Base-by-base conservation (phyloP, 2,329 filamentous ascomycete genomes). In the Orbilia ellipsospora region DNA sequence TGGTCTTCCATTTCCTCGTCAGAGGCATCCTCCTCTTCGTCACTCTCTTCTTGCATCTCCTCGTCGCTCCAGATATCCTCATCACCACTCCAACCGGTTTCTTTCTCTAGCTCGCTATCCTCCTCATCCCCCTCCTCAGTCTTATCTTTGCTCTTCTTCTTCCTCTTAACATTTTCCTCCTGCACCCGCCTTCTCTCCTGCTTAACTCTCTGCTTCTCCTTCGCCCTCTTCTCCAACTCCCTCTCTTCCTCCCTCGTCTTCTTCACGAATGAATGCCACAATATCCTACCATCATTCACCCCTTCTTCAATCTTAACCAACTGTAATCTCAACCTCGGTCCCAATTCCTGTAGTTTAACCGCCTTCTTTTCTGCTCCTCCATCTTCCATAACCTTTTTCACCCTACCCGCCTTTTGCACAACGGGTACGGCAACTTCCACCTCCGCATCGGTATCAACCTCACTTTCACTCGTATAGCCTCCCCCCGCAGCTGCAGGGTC, bases 301-400 rank as follows among this genome's bases (percentile, higher is more conserved):
- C 94, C 95, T 79, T 99, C 95, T 81, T 99, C 95, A 3, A 99
- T 94, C 84, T 99, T 99, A 66, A 93, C 94, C 83, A 99, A 85
- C 36, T 94, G 89, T 48, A 99, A 84, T 75, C 88, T 90, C 91
- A 99, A 90, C 64, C 95, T 89, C 0, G 95, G 95, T 0, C 95
- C 95, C 0, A 99, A 85, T 83, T 99, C 95, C 2, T 96, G 90
- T 5, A 99, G 85, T 82, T 96, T 97, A 20, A 99, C 92, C 0
- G 92, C 94, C 52, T 93, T 89, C 79, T 85, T 85, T 56, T 87
- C 83, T 79, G 83, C 78, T 73, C 83, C 79, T 50, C 78, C 77
- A 70, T 77, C 74, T 73, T 79, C 77, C 62, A 78, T 77, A 1
- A 79, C 81, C 80, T 85, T 83, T 78, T 86, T 84, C 65, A 84